Base-by-base conservation (phyloP, 352 stramenopile genomes). In the Phytophthora cactorum region DNA sequence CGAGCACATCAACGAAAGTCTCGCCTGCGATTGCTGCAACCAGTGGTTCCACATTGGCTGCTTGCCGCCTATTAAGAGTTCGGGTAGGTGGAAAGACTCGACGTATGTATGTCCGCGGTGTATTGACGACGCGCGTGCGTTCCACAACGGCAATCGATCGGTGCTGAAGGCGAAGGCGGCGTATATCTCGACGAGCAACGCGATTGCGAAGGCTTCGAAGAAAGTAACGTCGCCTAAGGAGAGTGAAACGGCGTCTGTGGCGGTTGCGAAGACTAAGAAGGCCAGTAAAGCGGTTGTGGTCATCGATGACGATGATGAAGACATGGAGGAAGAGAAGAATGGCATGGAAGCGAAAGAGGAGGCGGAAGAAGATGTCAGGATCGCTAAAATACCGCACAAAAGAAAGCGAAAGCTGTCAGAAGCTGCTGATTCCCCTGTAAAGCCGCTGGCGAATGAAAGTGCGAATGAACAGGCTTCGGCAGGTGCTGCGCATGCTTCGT, bases 21-120 rank as follows among this genome's bases (percentile, higher is more conserved):
- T 96, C n/a, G 88, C 88, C 15, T 96, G 88, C 77, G 88, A 96
- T 63, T 92, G 88, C 72, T 96, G 88, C 68, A 96, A 96, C 67
- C 77, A 84, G 12, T 96, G 88, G 88, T 96, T 96, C 66, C 88
- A 96, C 66, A 96, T 96, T 39, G 84, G 82, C 52, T 96, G 88
- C 50, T 56, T 96, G 14, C 88, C 88, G 22, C 83, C 84, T 22
- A 93, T 96, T 64, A 96, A 96, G 67, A 92, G 84, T 71, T 91
- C 80, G 1, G 88, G 88, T 11, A 73, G 88, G 31, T 94, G 88
- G 75, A 94, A 93, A 73, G 85, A 93, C 63, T 91, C 88, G 52
- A 92, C 86, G 7, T 96, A 96, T 65, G 88, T 96, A 6, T 96
- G 88, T 63, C 86, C 85, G 31, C 70, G 72, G 28, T 96, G 88